Percentiles rank a stretch among this genome's conserved stretches.
Conservation (phyloP, 352 stramenopile genomes). For the Globisporangium nunn region DNA sequence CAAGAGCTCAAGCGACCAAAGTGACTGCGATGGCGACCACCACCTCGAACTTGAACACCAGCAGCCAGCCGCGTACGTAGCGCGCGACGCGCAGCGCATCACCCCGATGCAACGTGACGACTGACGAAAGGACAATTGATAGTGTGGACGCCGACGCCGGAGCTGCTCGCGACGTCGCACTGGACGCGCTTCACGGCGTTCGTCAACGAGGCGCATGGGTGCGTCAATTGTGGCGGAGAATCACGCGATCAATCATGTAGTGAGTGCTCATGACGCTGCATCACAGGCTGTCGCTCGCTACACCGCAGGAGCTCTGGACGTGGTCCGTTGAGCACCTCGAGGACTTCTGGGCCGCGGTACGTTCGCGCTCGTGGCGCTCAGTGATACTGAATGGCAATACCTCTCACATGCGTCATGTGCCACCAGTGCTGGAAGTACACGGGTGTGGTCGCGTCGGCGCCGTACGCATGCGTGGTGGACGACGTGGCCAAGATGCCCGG, state of each 20-base stretch:
- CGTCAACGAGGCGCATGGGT: slow-evolving; percentile 55
- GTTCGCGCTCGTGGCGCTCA: not conserved
- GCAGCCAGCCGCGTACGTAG: not conserved
- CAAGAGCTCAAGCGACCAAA: not conserved
- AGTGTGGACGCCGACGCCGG: slow-evolving; percentile 54
- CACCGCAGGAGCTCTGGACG: slow-evolving; percentile 51
- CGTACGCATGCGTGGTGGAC: slow-evolving; percentile 48
- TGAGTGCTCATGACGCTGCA: not conserved
- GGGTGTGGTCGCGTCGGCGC: slow-evolving; percentile 46
- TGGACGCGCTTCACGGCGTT: slow-evolving; percentile 63
- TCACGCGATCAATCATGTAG: not conserved
- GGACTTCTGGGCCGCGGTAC: slow-evolving; percentile 49
- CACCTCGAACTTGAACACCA: not conserved
- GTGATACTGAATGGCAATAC: not conserved
- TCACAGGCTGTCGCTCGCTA: slow-evolving; percentile 28
- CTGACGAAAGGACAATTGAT: not conserved
- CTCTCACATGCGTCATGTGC: not conserved
- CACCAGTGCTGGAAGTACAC: slow-evolving; percentile 66
- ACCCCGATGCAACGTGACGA: no score
- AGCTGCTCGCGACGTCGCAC: slow-evolving; percentile 43
- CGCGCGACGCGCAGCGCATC: not conserved
- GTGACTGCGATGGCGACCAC: not conserved
- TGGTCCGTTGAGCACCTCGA: slow-evolving; percentile 69
- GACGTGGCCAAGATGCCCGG: slow-evolving; percentile 58
- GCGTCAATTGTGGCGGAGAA: not conserved